Evolutionary conservation across 164 flowering plant genomes (phyloP), one percentile per base, ranked within the genome.

Genomic region (Litsea cubeba): DNA sequence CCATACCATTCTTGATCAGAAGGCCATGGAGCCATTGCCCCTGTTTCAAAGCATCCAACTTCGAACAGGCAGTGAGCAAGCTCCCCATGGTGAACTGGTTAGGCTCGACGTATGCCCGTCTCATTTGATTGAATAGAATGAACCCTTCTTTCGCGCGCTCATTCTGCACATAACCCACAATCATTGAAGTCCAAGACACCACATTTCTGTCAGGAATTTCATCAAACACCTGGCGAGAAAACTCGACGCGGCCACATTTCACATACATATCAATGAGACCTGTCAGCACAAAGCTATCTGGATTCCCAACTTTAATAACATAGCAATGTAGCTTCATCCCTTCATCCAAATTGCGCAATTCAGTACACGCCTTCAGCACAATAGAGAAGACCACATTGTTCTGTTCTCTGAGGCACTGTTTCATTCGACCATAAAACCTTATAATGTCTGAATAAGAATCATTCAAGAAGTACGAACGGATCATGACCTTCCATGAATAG

Each of bases 1-100:
- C 77, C 20, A 83, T 50, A 2, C 88, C 90, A 32, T 57, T 80
- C 82, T 90, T 93, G 57, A 93, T 84, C 68, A 84, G 68, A 81
- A 77, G 85, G 8, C 92, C 90, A 80, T 91, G 98, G 79, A 87
- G 72, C 95, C 93, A 93, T 69, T 84, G 89, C 57, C 98, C 97
- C 65, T 90, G 95, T 81, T 88, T 92, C 50, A 85, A 76, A 79
- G 86, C 83, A 70, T 85, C 79, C 69, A 91, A 74, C 76, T 85
- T 88, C 3, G 86, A 75, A 77, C 97, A 91, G 0, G 90, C 98
- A 6, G 84, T 79, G 20, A 88, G 77, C 62, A 91, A 65, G 74
- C 87, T 88, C 68, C 85, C 95, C 28, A 90, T 25, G 2, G 94
- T 91, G 71, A 84, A 82, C 50, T 84, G 83, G 74, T 93, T 91